These are phyloP conservation scores for Hymenoscyphus albidus DNA, from an alignment of 2,329 filamentous ascomycete species.

Conservation along the genomic window DNA sequence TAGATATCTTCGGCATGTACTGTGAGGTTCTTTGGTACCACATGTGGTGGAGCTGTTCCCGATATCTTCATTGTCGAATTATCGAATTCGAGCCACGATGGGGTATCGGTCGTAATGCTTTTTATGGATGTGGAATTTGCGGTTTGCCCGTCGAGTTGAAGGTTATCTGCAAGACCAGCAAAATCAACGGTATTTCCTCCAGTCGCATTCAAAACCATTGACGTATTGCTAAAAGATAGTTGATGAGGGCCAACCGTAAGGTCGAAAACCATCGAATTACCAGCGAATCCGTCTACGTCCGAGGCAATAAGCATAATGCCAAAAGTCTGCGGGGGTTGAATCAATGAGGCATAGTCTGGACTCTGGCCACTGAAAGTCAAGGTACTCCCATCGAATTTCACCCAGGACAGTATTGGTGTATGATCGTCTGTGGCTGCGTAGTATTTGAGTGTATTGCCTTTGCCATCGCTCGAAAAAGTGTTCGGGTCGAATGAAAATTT, in stretches of 20 bases:
- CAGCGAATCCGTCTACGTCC: conserved; percentile 74
- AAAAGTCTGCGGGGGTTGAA: conserved; percentile 68
- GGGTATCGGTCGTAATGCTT: conserved; percentile 51
- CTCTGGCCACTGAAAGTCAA: conserved; percentile 69
- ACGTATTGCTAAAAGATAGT: conserved; percentile 58
- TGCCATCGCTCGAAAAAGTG: conserved; percentile 56
- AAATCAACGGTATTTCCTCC: conserved; percentile 51
- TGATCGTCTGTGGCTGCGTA: conserved; percentile 74
- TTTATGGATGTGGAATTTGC: conserved; percentile 48
- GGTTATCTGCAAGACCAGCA: conserved; percentile 44
- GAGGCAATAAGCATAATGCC: conserved; percentile 71
- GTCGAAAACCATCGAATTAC: conserved; percentile 61
- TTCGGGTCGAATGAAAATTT: conserved; percentile 49
- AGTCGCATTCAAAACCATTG: conserved; percentile 55
- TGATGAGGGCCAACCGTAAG: conserved; percentile 69
- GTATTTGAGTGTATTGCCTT: conserved; percentile 55
- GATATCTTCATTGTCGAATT: conserved; percentile 55
- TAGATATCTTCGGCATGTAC: conserved; percentile 57
- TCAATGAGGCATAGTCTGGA: conserved; percentile 59
- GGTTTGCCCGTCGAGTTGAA: conserved; percentile 56
- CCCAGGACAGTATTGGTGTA: conserved; percentile 82
- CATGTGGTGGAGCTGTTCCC: conserved; percentile 60
- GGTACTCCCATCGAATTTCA: conserved; percentile 62
- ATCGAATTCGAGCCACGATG: conserved; percentile 68
- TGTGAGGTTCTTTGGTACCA: conserved; percentile 58